Base-by-base conservation (phyloP, 495 filamentous ascomycete genomes). In the Aspergillus incahuasiensis region DNA sequence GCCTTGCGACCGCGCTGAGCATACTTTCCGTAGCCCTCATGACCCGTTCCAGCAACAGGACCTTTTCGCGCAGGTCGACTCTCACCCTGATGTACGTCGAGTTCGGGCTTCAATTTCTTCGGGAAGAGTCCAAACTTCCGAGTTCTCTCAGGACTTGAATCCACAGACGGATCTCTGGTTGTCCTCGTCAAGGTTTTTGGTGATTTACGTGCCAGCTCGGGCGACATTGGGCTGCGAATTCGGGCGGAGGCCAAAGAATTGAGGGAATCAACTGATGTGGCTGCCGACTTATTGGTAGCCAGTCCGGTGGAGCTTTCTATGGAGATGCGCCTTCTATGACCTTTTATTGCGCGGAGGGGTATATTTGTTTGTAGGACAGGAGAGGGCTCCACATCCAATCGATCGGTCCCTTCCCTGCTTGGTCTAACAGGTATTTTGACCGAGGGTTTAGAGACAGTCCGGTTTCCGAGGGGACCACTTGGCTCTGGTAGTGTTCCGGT, bases 11-110 rank as follows among this genome's bases (percentile, higher is more conserved):
- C 80, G 44, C 72, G 73, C 48, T 73, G 70, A 25, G 68, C 80
- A 77, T 82, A 95, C 64, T 82, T 87, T 7, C 91, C 90, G 67
- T 97, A 97, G 42, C 92, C 94, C 74, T 97, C 94, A 69, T 97
- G 91, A 2, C 94, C 94, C 30, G 95, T 99, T 32, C 94, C 95
- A 25, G 94, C 94, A 6, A 79, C 82, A 16, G 94, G 94, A 0
- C 94, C 95, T 69, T 92, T 95, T 51, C 87, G 83, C 13, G 70
- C 38, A 5, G 74, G 54, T 59, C 83, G 87, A 19, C 83, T 78
- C 28, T 75, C 78, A 51, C 84, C 82, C 3, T 65, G 63, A 25
- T 18, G 54, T n/a, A 67, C 57, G 41, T 83, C 80, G 6, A 82
- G 60, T 13, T 83, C 81, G 8, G 83, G 79, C 65, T 88, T 95